Evolutionary conservation across 352 stramenopile species (phyloP).

Genomic region (Peronospora farinosa): DNA sequence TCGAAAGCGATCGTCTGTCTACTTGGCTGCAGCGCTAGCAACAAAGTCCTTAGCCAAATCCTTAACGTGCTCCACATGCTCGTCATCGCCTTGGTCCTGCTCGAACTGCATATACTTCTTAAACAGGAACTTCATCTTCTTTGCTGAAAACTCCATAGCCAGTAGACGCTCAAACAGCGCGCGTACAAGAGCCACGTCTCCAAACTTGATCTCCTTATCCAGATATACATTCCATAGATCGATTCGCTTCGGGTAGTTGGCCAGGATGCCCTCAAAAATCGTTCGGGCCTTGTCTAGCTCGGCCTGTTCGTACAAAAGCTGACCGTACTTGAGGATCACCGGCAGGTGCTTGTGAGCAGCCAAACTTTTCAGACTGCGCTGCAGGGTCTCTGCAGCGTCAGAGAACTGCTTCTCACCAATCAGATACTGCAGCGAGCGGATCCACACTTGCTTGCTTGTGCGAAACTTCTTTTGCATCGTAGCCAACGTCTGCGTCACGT

Average conservation of each 20-base stretch:
- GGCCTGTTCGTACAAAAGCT: slow-evolving; percentile 92
- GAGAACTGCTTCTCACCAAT: slow-evolving; percentile 65
- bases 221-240: slow-evolving; percentile 96
- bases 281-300: slow-evolving; percentile 91
- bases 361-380: slow-evolving; percentile 90
- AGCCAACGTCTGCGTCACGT: slow-evolving; percentile 65
- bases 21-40: slow-evolving; percentile 53
- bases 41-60: slow-evolving; percentile 92
- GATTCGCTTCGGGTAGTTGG: slow-evolving; percentile 93
- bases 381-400: slow-evolving; percentile 84
- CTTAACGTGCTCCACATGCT: slow-evolving; percentile 89
- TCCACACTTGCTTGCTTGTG: slow-evolving; percentile 87
- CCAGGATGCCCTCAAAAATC: slow-evolving; percentile 92
- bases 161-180: slow-evolving; percentile 89
- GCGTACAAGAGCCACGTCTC: slow-evolving; percentile 76
- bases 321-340: slow-evolving; percentile 92
- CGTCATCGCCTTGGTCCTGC: slow-evolving; percentile 86
- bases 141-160: slow-evolving; percentile 91
- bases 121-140: slow-evolving; percentile 98
- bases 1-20: slow-evolving; percentile 17
- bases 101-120: slow-evolving; percentile 95
- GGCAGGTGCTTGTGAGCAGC: slow-evolving; percentile 91
- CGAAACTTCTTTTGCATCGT: slow-evolving; percentile 91
- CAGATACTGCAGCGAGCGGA: slow-evolving; percentile 81
- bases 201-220: slow-evolving; percentile 95